Conservation (phyloP, 805 yeast species). For the Metschnikowia orientalis region DNA sequence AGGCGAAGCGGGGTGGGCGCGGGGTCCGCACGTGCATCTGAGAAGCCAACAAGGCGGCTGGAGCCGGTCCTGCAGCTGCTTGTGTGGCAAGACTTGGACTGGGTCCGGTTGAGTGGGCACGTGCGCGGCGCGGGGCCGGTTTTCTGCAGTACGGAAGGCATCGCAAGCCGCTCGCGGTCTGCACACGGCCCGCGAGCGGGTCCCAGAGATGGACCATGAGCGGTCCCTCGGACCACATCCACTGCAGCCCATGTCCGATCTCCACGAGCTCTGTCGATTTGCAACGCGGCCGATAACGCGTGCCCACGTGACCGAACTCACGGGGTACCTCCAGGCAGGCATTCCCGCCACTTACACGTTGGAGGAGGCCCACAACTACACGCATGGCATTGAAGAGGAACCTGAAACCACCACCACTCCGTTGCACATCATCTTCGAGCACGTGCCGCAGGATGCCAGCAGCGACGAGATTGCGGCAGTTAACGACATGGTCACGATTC, state of each 20-base stretch:
- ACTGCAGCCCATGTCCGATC: conserved; percentile 53
- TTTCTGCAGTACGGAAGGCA: too few species aligned
- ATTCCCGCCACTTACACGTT: conserved; percentile 80
- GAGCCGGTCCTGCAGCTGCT: too few species aligned
- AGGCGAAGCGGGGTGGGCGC: too few species aligned
- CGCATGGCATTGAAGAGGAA: conserved; percentile 34
- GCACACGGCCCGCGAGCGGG: too few species aligned
- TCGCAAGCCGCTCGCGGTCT: too few species aligned
- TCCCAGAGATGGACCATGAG: too few species aligned
- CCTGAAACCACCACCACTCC: conserved; percentile 64
- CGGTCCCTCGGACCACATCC: too few species aligned
- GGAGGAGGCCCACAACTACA: conserved; percentile 66
- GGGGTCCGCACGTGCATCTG: too few species aligned
- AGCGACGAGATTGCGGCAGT: conserved; percentile 44
- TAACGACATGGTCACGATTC: conserved; percentile 51
- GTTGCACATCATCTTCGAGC: conserved; percentile 61
- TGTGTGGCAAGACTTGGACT: too few species aligned
- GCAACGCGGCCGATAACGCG: conserved; percentile 47
- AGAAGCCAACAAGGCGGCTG: too few species aligned
- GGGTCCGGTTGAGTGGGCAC: too few species aligned
- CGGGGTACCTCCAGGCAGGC: conserved; percentile 51
- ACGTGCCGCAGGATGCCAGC: conserved; percentile 43
- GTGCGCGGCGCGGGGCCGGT: too few species aligned
- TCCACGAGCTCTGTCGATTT: conserved; percentile 60
- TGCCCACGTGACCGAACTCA: conserved; percentile 42